Percentiles rank a stretch among this genome's conserved stretches.
These are phyloP conservation scores for Mycena capillaripes DNA, from an alignment of 768 basidiomycete species.

Conservation along the genomic window DNA sequence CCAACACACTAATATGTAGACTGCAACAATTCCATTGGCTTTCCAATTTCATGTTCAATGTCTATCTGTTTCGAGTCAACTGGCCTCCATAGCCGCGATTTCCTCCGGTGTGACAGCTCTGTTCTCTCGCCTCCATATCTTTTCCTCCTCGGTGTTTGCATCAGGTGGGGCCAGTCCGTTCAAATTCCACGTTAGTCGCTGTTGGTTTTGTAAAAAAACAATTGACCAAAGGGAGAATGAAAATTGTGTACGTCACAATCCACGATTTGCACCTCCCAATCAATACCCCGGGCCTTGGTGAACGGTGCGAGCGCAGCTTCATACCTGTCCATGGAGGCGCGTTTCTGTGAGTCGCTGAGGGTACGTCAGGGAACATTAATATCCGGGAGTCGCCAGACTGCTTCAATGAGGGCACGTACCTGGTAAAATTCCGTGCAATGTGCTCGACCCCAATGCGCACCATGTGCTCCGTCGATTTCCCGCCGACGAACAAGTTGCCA, in stretches of 20 bases:
- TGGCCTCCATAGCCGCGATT: slow-evolving; percentile 2
- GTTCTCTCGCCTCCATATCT: slow-evolving; percentile 35
- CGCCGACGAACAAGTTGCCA: slow-evolving; percentile 32
- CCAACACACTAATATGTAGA: too few relatives aligned
- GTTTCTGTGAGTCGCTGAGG: slow-evolving; percentile 20
- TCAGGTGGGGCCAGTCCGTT: slow-evolving; percentile 28
- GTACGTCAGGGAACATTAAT: not conserved
- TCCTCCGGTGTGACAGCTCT: slow-evolving; percentile 17
- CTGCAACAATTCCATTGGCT: too few relatives aligned
- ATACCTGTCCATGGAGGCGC: slow-evolving; percentile 29
- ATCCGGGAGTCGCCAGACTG: too few relatives aligned
- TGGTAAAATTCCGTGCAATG: slow-evolving; percentile 28
- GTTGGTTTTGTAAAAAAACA: too few relatives aligned
- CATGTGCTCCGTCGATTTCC: slow-evolving; percentile 13
- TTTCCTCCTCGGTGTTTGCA: slow-evolving; percentile 21
- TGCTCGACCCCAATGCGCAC: slow-evolving; percentile 36
- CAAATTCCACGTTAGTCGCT: slow-evolving; percentile 30
- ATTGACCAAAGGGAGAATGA: not conserved
- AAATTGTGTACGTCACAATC: slow-evolving; percentile 27
- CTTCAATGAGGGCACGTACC: slow-evolving; percentile 6
- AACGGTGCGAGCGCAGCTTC: slow-evolving; percentile 31
- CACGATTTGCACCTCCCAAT: slow-evolving; percentile 35
- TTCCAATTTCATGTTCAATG: too few relatives aligned
- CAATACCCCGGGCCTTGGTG: slow-evolving; percentile 31
- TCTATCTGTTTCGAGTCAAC: too few relatives aligned